Percentiles rank a stretch among this genome's conserved stretches.
Conservation (phyloP, 148 eudicot genomes). For the Rhododendron vialii region DNA sequence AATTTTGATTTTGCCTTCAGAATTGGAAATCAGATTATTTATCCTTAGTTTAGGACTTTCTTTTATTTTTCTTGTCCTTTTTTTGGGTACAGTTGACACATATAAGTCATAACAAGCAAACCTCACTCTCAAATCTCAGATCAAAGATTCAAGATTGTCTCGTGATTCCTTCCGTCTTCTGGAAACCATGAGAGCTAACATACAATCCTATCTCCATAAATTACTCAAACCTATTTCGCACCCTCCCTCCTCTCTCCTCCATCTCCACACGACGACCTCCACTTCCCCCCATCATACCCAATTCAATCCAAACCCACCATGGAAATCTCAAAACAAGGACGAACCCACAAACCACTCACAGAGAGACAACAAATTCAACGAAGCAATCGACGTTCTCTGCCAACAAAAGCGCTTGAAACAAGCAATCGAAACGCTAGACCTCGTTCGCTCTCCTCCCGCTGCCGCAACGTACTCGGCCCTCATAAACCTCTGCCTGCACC, state of each 20-base stretch:
- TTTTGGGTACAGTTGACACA: not conserved
- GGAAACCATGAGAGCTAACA: not conserved
- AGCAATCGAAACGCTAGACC: slow-evolving; percentile 34
- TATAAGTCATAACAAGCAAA: no score
- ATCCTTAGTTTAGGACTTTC: not conserved
- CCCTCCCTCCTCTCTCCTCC: not conserved
- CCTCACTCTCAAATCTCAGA: no score
- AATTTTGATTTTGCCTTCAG: no score
- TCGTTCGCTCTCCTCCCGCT: slow-evolving; percentile 9
- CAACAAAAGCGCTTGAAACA: slow-evolving; percentile 38
- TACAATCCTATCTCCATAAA: not conserved
- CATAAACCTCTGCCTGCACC: slow-evolving; percentile 29
- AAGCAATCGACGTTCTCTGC: slow-evolving; percentile 33
- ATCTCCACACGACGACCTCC: not conserved
- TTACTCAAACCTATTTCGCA: not conserved
- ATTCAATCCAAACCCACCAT: slow-evolving; percentile 13
- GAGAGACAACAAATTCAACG: slow-evolving; percentile 13
- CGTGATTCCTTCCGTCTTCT: no score
- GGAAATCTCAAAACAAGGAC: slow-evolving; percentile 11
- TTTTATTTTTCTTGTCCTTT: not conserved
- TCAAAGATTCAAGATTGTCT: not conserved
- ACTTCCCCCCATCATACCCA: not conserved
- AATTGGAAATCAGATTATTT: no score
- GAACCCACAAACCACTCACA: slow-evolving; percentile 12
- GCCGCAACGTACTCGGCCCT: slow-evolving; percentile 30